phyloP scores from a whole-genome alignment of 768 basidiomycete genomes.

The Tylopilus subfusipes region DNA sequence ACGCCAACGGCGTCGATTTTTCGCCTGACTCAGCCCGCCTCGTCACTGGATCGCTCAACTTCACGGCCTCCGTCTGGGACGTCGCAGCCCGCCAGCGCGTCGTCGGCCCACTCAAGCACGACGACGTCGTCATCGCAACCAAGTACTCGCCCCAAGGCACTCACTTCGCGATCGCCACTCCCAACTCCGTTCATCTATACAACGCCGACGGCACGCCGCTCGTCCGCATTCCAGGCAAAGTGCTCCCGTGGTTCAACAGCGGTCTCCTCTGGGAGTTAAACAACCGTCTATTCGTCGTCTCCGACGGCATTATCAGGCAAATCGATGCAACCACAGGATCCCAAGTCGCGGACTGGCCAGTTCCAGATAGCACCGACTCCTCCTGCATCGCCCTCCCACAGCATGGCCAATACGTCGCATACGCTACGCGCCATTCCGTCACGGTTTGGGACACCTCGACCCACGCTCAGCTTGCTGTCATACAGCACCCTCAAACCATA shows the following conservation, averaged over 20 bases:
- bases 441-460: conserved; percentile 1
- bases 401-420: conserved; percentile 1
- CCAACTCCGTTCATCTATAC: not conserved
- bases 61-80: not conserved
- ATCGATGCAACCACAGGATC: not conserved
- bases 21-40: not conserved
- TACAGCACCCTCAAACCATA: not conserved
- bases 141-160: not conserved
- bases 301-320: not conserved
- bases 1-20: not conserved
- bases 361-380: not conserved
- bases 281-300: not conserved
- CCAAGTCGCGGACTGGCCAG: not conserved
- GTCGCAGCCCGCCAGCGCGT: not conserved
- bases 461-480: not conserved
- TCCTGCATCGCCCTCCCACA: conserved; percentile 1
- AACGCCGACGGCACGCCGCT: not conserved
- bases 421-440: not conserved
- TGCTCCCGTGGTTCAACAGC: not conserved
- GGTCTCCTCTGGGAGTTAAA: not conserved
- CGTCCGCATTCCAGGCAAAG: not conserved
- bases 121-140: not conserved
- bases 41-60: not conserved
- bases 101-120: not conserved
- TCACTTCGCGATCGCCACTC: not conserved